Evolutionary conservation across 2,329 filamentous ascomycete species (phyloP).

Genomic region (Verticillium alfalfae): DNA sequence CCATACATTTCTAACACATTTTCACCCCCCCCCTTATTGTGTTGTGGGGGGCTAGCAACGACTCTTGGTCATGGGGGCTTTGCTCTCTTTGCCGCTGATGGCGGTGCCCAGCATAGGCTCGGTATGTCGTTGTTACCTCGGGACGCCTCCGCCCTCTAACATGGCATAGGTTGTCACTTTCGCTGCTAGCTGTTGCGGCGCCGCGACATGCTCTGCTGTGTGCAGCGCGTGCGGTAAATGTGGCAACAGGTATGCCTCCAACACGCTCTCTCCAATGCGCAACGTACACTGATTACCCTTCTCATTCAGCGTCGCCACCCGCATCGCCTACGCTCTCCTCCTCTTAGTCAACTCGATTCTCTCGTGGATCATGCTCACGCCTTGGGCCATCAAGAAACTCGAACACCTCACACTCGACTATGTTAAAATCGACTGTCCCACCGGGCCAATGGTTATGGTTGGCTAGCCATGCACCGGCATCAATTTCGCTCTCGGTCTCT

Average conservation of each 20-base stretch:
- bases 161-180: constrained; percentile 62
- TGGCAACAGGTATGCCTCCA: constrained; percentile 70
- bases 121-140: constrained; percentile 48
- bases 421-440: constrained; percentile 89
- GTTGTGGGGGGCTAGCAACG: no score
- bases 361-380: constrained; percentile 98
- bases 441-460: constrained; percentile 91
- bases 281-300: constrained; percentile 7
- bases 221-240: constrained; percentile 96
- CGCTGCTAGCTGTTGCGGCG: constrained; percentile 88
- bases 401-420: constrained; percentile 91
- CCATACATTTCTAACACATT: no score
- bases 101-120: constrained; percentile 81
- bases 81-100: constrained; percentile 84
- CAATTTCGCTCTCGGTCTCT: constrained; percentile 93
- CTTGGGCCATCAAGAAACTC: constrained; percentile 95
- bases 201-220: constrained; percentile 91
- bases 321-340: constrained; percentile 92
- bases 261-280: not conserved
- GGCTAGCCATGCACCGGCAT: constrained; percentile 96
- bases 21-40: no score
- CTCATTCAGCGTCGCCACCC: constrained; percentile 73
- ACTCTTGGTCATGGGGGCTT: constrained; percentile 66
- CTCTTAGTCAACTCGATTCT: constrained; percentile 94
- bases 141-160: constrained; percentile 6